phyloP scores from a whole-genome alignment of 2,329 filamentous ascomycete genomes.

The Colletotrichum nymphaeae region DNA sequence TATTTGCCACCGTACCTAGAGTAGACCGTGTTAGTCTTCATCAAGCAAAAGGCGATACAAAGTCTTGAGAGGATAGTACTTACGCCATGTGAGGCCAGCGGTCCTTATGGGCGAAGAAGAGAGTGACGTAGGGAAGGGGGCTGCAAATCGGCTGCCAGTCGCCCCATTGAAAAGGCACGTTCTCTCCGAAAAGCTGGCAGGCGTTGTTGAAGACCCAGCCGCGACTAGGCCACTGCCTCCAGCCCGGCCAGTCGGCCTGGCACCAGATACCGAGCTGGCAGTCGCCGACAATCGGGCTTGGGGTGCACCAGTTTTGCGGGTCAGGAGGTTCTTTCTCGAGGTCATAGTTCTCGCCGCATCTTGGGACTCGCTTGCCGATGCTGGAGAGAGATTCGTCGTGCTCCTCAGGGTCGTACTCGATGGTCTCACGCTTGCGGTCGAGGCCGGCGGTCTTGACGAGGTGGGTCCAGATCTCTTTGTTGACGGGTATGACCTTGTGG shows the following conservation, averaged over 20 bases:
- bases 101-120: conserved; percentile 4
- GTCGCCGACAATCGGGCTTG: background rate
- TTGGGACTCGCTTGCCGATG: too few relatives aligned
- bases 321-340: conserved; percentile 10
- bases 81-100: conserved; percentile 8
- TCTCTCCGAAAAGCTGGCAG: conserved; percentile 16
- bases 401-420: background rate
- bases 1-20: conserved; percentile 17
- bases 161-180: conserved; percentile 8
- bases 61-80: background rate
- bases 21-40: background rate
- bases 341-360: background rate
- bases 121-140: conserved; percentile 22
- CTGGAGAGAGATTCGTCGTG: background rate
- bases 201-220: conserved; percentile 29
- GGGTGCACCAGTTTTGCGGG: conserved; percentile 29
- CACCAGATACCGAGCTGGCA: conserved; percentile 31
- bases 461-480: conserved; percentile 17
- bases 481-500: conserved; percentile 24
- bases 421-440: background rate
- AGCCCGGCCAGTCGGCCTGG: conserved; percentile 1
- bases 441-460: conserved; percentile 13
- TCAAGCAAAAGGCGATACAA: background rate
- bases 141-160: conserved; percentile 19
- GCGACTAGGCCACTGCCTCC: conserved; percentile 7